phyloP scores from a whole-genome alignment of 176 grass and related monocot species.

The Raddia guianensis region DNA sequence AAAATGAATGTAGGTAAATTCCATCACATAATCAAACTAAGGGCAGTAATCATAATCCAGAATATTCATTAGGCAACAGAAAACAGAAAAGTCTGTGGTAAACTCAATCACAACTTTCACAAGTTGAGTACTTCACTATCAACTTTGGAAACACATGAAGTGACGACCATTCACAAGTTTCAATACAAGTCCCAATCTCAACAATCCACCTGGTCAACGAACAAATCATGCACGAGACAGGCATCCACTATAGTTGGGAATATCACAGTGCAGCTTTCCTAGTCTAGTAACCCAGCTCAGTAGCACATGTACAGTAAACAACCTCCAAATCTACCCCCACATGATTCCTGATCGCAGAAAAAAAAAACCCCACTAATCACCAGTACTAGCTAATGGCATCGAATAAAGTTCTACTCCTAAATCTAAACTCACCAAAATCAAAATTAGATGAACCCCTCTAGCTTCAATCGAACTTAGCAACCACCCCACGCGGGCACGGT shows the following conservation, averaged over 20 bases:
- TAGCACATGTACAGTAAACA: background rate
- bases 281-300: background rate
- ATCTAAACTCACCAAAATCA: background rate
- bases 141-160: background rate
- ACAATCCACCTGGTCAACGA: background rate
- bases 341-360: background rate
- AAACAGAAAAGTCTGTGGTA: background rate
- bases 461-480: slow-evolving; percentile 3
- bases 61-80: background rate
- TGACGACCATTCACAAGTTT: background rate
- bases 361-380: background rate
- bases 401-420: background rate
- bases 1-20: background rate
- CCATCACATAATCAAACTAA: background rate
- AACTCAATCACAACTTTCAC: slow-evolving; percentile 2
- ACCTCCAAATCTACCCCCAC: background rate
- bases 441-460: background rate
- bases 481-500: background rate
- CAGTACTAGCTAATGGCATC: background rate
- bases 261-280: background rate
- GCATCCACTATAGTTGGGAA: background rate
- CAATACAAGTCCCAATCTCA: background rate
- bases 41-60: background rate
- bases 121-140: background rate
- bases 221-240: background rate